A percentile compares a stretch with the other conserved stretches of the same genome.
phyloP scores from a whole-genome alignment of 1,284 basidiomycete genomes.

The Dichomitus squalens region DNA sequence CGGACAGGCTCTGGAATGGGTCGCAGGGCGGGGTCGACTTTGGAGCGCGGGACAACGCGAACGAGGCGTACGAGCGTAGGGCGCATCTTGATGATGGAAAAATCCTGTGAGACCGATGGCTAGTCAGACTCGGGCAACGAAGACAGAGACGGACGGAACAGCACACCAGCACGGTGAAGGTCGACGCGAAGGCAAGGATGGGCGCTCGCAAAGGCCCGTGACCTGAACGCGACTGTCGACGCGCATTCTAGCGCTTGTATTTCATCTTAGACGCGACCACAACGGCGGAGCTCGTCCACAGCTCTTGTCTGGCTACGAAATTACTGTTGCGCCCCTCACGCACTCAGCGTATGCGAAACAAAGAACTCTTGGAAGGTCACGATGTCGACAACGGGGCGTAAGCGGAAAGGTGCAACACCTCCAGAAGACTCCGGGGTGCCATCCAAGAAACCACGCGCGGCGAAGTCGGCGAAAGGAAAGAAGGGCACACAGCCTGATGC shows the following conservation, averaged over 20 bases:
- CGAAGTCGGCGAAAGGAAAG: slow-evolving; percentile 27
- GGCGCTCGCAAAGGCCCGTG: neutral
- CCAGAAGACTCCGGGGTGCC: neutral
- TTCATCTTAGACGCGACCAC: too few relatives aligned
- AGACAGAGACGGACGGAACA: neutral
- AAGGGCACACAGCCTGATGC: slow-evolving; percentile 26
- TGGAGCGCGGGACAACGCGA: slow-evolving; percentile 43
- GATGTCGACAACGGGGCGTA: slow-evolving; percentile 16
- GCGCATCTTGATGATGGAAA: slow-evolving; percentile 30
- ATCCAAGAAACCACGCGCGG: slow-evolving; percentile 26
- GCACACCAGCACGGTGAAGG: slow-evolving; percentile 4
- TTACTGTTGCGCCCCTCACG: neutral
- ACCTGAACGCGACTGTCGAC: slow-evolving; percentile 1
- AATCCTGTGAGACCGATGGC: neutral
- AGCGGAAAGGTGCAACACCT: slow-evolving; percentile 13
- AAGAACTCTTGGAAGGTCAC: too few relatives aligned
- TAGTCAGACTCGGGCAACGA: neutral
- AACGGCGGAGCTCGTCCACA: too few relatives aligned
- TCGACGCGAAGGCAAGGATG: neutral
- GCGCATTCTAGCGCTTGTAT: too few relatives aligned
- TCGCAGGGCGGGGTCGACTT: slow-evolving; percentile 31
- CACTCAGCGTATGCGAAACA: neutral
- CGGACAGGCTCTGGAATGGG: slow-evolving; percentile 27
- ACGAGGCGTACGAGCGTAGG: slow-evolving; percentile 40
- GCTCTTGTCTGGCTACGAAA: neutral